Evolutionary conservation across 306 rosid species (phyloP).

Genomic region (Ammopiptanthus mongolicus): DNA sequence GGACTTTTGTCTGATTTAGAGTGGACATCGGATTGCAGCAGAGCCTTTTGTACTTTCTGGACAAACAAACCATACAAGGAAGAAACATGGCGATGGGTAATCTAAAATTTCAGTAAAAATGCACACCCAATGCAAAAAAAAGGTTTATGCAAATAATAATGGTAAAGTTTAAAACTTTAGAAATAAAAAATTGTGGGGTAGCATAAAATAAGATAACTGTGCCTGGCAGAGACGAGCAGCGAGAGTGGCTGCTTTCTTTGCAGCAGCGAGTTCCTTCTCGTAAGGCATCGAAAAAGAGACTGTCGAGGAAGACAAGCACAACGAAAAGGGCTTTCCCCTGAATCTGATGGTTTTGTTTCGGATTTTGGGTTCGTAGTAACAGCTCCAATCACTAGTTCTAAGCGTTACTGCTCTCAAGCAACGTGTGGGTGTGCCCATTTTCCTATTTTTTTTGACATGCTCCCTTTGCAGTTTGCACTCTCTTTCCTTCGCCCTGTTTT

Average conservation of each 20-base stretch:
- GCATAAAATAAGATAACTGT: neutral
- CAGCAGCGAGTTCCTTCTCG: conserved; percentile 86
- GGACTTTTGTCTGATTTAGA: conserved; percentile 93
- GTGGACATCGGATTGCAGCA: conserved; percentile 81
- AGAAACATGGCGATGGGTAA: neutral
- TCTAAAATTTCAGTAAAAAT: neutral
- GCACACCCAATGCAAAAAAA: neutral
- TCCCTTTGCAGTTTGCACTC: no score
- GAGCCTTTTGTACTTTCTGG: conserved; percentile 87
- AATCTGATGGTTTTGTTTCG: neutral
- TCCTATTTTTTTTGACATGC: neutral
- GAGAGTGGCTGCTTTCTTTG: conserved; percentile 80
- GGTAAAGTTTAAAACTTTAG: neutral
- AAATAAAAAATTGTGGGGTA: neutral
- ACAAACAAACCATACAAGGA: conserved; percentile 12
- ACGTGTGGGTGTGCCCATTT: conserved; percentile 1
- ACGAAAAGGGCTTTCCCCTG: neutral
- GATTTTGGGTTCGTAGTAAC: conserved; percentile 16
- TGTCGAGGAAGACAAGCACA: neutral
- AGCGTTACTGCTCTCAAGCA: neutral
- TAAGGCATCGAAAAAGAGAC: conserved; percentile 52
- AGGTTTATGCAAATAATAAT: neutral
- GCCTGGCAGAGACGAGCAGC: conserved; percentile 93
- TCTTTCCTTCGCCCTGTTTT: no score
- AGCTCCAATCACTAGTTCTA: conserved; percentile 1